These are phyloP conservation scores for Phytophthora melonis DNA, from an alignment of 352 stramenopile genomes.

Conservation along the genomic window DNA sequence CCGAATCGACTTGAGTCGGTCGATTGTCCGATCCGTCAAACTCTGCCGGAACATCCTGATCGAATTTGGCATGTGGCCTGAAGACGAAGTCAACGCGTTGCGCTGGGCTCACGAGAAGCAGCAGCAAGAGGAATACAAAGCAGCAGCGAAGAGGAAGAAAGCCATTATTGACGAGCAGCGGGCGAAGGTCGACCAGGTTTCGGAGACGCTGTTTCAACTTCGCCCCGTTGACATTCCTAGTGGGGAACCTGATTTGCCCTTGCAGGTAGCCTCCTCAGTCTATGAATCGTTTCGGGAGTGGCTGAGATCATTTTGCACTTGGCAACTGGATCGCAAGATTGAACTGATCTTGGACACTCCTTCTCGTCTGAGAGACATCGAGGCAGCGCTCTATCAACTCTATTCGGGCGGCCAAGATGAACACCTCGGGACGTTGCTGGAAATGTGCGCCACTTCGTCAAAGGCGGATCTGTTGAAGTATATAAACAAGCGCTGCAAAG, in stretches of 20 bases:
- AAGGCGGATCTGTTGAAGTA: conserved; percentile 6
- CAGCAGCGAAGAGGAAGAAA: conserved; percentile 2
- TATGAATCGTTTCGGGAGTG: conserved; percentile 33
- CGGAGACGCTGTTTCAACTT: conserved; percentile 26
- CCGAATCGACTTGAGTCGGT: conserved; percentile 30
- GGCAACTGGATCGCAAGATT: conserved; percentile 28
- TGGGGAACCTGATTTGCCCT: neutral
- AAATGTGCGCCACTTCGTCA: conserved; percentile 27
- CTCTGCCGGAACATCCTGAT: conserved; percentile 31
- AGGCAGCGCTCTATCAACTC: conserved; percentile 12
- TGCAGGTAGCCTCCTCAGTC: neutral
- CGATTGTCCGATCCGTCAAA: conserved; percentile 15
- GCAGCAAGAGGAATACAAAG: conserved; percentile 17
- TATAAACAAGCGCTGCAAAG: neutral
- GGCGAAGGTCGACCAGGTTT: conserved; percentile 12
- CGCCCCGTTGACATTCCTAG: neutral
- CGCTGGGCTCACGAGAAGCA: conserved; percentile 14
- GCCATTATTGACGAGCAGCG: conserved; percentile 26
- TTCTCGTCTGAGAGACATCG: conserved; percentile 16
- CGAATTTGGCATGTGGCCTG: conserved; percentile 45
- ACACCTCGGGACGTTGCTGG: conserved; percentile 14
- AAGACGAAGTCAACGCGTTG: conserved; percentile 31
- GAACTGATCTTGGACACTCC: conserved; percentile 20
- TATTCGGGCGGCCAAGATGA: conserved; percentile 9
- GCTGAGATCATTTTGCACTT: conserved; percentile 10